A percentile compares a stretch with the other conserved stretches of the same genome.
Conservation (phyloP, 441 rosid species). For the Manihot esculenta region DNA sequence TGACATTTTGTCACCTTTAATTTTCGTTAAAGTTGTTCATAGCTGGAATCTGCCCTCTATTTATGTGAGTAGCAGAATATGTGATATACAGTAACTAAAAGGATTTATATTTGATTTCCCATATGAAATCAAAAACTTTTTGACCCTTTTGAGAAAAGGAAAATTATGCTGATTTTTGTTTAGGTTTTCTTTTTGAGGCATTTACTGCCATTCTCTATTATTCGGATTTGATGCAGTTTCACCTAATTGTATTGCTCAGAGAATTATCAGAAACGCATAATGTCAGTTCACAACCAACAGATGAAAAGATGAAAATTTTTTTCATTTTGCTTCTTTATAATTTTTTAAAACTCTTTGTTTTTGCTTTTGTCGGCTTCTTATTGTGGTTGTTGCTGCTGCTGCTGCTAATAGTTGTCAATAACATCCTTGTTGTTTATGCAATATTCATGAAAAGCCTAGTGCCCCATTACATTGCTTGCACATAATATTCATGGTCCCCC, state of each 20-base stretch:
- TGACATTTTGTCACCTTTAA: neutral
- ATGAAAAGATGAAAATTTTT: conserved; percentile 2
- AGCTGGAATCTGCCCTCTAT: conserved; percentile 2
- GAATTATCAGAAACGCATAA: neutral
- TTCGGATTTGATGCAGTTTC: neutral
- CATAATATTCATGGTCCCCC: conserved; percentile 39
- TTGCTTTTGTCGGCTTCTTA: conserved; percentile 19
- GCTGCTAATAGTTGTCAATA: conserved; percentile 29
- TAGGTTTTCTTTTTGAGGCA: neutral
- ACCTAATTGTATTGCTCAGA: neutral
- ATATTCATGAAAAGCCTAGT: conserved; percentile 27
- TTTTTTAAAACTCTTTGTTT: neutral
- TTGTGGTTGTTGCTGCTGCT: conserved; percentile 19
- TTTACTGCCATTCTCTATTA: neutral
- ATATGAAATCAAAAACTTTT: neutral
- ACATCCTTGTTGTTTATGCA: conserved; percentile 24
- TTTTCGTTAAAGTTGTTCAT: neutral
- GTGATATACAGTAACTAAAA: neutral
- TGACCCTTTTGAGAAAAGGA: neutral
- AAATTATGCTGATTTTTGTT: no score
- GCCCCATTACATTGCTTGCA: conserved; percentile 35
- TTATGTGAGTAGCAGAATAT: neutral
- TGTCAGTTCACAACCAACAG: neutral
- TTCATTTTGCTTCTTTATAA: neutral
- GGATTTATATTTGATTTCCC: neutral